Evolutionary conservation across 306 rosid genomes (phyloP).

Genomic region (Acmispon strigosus): DNA sequence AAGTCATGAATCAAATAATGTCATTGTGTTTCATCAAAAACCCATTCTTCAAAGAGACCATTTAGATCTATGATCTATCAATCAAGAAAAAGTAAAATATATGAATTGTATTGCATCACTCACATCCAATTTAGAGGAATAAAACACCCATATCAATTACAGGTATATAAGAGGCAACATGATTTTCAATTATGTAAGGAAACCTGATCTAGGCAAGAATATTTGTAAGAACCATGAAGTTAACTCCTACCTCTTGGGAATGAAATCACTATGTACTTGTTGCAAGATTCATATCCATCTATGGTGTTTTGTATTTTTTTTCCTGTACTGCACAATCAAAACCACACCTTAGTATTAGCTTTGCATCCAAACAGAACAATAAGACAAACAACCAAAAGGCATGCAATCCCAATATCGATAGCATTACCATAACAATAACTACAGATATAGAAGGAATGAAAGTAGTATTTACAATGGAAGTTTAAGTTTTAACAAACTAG

Average conservation of each 20-base stretch:
- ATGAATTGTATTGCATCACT: background rate
- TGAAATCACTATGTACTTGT: background rate
- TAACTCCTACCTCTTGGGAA: slow-evolving; percentile 7
- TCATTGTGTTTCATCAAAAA: background rate
- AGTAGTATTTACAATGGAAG: background rate
- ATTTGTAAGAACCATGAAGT: background rate
- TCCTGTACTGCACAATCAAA: slow-evolving; percentile 28
- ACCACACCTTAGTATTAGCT: slow-evolving; percentile 1
- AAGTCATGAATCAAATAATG: background rate
- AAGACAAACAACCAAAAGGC: background rate
- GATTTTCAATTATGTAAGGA: background rate
- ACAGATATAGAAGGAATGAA: background rate
- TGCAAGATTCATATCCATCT: slow-evolving; percentile 6
- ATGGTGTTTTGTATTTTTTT: slow-evolving; percentile 4
- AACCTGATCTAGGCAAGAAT: background rate
- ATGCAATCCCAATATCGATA: background rate
- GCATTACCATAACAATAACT: background rate
- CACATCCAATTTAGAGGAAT: background rate
- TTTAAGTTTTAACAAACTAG: background rate
- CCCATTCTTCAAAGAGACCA: background rate
- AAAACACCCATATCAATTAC: background rate
- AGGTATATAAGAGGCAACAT: background rate
- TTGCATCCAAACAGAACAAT: slow-evolving; percentile 11
- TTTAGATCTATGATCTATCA: background rate
- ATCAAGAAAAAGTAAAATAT: background rate